Evolutionary conservation across 345 rosid genomes (phyloP).

Genomic region (Eucalyptus sp.): DNA sequence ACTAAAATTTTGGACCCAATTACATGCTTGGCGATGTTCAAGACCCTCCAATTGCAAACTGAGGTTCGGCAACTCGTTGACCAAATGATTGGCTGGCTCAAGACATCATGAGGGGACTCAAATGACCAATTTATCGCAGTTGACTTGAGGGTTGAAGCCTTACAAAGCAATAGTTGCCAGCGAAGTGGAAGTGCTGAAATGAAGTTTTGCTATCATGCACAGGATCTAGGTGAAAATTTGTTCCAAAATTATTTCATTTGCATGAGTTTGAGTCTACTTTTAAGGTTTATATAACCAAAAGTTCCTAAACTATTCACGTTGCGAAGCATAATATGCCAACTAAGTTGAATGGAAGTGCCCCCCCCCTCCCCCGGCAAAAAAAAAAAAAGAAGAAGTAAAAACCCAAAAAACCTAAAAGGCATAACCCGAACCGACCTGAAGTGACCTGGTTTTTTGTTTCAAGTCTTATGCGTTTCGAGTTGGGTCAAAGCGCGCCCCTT

Average conservation of each 20-base stretch:
- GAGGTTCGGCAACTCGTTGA: constrained; percentile 14
- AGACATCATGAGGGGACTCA: constrained; percentile 6
- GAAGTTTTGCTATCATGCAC: constrained; percentile 4
- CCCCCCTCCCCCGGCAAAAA: too few species aligned
- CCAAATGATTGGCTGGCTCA: constrained; percentile 12
- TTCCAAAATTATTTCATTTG: too few species aligned
- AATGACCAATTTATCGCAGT: constrained; percentile 15
- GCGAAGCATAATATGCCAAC: too few species aligned
- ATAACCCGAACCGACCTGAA: fast-evolving
- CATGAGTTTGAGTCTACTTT: too few species aligned
- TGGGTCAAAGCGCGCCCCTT: fast-evolving
- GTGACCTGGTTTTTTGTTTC: fast-evolving
- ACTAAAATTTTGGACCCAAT: constrained; percentile 1
- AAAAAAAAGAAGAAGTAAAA: too few species aligned
- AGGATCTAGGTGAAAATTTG: constrained; percentile 9
- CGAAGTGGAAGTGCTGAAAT: constrained; percentile 1
- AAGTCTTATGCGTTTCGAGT: too few species aligned
- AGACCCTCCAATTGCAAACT: constrained; percentile 13
- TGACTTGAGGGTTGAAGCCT: constrained; percentile 18
- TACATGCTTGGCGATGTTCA: constrained; percentile 22
- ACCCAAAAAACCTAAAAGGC: too few species aligned
- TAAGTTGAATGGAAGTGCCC: too few species aligned
- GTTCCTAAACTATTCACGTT: too few species aligned
- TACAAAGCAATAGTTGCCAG: constrained; percentile 12
- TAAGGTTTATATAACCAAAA: too few species aligned